Base-by-base conservation (phyloP, 2,329 filamentous ascomycete species). In the Colletotrichum chrysophilum region DNA sequence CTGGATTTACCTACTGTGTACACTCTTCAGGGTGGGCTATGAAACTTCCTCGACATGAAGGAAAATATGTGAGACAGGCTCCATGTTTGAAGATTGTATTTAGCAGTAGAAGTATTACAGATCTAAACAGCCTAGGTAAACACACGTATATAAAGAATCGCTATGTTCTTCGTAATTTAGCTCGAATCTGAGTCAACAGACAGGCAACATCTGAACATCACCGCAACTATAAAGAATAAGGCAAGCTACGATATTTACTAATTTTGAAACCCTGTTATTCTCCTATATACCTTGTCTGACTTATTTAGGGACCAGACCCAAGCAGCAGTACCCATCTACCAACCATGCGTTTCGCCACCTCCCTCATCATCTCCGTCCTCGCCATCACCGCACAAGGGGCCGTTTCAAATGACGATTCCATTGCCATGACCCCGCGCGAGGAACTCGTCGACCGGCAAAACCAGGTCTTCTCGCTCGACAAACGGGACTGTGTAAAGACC, bases 401-500 rank as follows among this genome's bases (percentile, higher is more conserved):
- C 12, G 71, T 70, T 36, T 8, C 56, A 6, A 56, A 62, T 32
- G 24, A 7, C 16, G 21, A 58, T 7, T 18, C 13, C 9, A 24
- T 16, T 14, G 55, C 7, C 16, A 16, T 58, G 3, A 18, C 55
- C 21, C 14, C 24, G 14, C 55, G 24, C 14, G 60, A 65, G 30
- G 38, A 65, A 24, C 30, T 52, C 10, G 32, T 66, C 26, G 48
- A 55, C 4, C 48, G 13, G 18, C 62, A 66, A 14, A 66, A 66
- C 48, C 30, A 61, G 58, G 34, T 58, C 9, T 13, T 67, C 34
- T 36, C 28, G 8, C 18, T 75, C 2, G 62, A 66, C 26, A 78
- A 77, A 66, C 77, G 78, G 28, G 77, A 76, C 28, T 80, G 79
- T 74, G 32, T 61, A 14, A 69, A 78, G 71, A 79, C 78, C 24